A percentile compares a stretch with the other conserved stretches of the same genome.
Conservation (phyloP, 305 asterid genomes). For the Fraxinus velutina region DNA sequence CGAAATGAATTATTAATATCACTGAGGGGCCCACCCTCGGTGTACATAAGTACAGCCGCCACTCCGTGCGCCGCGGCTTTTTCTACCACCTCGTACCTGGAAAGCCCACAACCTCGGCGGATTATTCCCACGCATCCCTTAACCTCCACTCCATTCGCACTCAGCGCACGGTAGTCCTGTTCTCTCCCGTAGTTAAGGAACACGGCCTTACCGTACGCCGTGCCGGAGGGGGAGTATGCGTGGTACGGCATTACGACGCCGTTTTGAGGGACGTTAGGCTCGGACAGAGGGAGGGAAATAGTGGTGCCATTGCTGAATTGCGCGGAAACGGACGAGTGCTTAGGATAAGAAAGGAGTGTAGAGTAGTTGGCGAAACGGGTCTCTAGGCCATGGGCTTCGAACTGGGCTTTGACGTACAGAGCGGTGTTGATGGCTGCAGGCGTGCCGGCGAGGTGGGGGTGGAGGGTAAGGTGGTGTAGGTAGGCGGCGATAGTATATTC, state of each 20-base stretch:
- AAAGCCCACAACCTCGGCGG: conserved; percentile 67
- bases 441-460: conserved; percentile 92
- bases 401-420: conserved; percentile 58
- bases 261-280: conserved; percentile 37
- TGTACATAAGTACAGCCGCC: conserved; percentile 80
- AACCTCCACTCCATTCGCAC: conserved; percentile 47
- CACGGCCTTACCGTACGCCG: conserved; percentile 58
- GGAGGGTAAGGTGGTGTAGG: conserved; percentile 85
- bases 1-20: conserved; percentile 24
- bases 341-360: conserved; percentile 71
- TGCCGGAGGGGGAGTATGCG: conserved; percentile 87
- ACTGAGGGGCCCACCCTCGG: conserved; percentile 43
- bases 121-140: conserved; percentile 71
- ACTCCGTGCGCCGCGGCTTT: conserved; percentile 82
- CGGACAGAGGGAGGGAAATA: conserved; percentile 40
- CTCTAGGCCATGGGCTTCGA: conserved; percentile 48
- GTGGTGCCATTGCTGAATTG: conserved; percentile 46
- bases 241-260: conserved; percentile 74
- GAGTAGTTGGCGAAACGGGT: conserved; percentile 57
- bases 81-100: conserved; percentile 65
- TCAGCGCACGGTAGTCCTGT: conserved; percentile 56
- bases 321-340: conserved; percentile 50
- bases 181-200: conserved; percentile 77
- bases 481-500: conserved; percentile 70
- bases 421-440: conserved; percentile 54